Conservation (phyloP, 306 rosid species). For the Notholithocarpus densiflorus region DNA sequence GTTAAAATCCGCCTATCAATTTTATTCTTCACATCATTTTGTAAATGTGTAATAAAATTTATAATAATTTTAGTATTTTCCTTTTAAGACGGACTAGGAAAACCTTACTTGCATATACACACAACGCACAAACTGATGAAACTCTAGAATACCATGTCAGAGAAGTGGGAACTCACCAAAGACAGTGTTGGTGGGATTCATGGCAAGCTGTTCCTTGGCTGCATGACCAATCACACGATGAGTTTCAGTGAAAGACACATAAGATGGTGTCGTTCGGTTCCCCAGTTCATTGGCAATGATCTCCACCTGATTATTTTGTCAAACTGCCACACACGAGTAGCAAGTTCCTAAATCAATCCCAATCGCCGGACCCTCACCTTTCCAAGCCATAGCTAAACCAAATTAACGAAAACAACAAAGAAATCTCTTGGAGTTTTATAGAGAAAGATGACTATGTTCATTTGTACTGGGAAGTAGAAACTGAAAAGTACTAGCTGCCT, state of each 20-base stretch:
- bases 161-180: slow-evolving; percentile 26
- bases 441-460: too few relatives aligned
- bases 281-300: slow-evolving; percentile 52
- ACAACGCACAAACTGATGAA: too few relatives aligned
- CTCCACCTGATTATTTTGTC: slow-evolving; percentile 52
- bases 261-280: slow-evolving; percentile 51
- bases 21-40: too few relatives aligned
- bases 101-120: too few relatives aligned
- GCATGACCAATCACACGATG: slow-evolving; percentile 45
- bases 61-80: too few relatives aligned
- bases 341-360: slow-evolving; percentile 55
- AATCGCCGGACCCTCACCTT: slow-evolving; percentile 45
- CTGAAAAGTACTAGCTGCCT: too few relatives aligned
- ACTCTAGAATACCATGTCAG: too few relatives aligned
- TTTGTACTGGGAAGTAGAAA: not conserved
- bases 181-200: slow-evolving; percentile 48
- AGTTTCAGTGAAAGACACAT: slow-evolving; percentile 45
- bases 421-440: not conserved
- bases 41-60: too few relatives aligned
- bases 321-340: slow-evolving; percentile 45
- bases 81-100: too few relatives aligned
- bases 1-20: too few relatives aligned
- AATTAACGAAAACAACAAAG: not conserved
- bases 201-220: slow-evolving; percentile 42
- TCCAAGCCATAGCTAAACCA: slow-evolving; percentile 22